Conservation (phyloP, 192 early-diverging fungal genomes). For the Coemansia reversa region DNA sequence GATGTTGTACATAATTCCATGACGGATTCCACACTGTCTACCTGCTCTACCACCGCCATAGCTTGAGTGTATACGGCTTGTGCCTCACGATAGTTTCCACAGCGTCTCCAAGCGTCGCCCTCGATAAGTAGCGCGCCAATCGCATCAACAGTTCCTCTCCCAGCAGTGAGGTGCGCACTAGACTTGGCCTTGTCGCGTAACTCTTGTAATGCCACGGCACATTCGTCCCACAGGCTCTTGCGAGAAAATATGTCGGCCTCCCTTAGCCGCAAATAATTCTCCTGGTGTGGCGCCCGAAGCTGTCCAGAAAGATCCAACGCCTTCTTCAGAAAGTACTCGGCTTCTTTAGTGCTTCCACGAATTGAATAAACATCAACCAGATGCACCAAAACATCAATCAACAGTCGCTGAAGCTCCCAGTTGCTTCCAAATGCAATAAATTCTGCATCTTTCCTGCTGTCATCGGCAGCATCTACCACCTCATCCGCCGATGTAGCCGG, state of each 20-base stretch:
- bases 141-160: slow-evolving; percentile 1
- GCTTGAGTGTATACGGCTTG: slow-evolving; percentile 21
- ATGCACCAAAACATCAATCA: slow-evolving; percentile 33
- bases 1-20: background rate
- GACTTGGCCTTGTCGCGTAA: slow-evolving; percentile 1
- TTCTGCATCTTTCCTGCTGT: slow-evolving; percentile 17
- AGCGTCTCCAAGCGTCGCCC: slow-evolving; percentile 40
- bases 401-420: slow-evolving; percentile 47
- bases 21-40: background rate
- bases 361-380: slow-evolving; percentile 35
- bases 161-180: background rate
- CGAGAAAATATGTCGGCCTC: slow-evolving; percentile 40
- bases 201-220: slow-evolving; percentile 9
- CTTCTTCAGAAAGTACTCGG: slow-evolving; percentile 42
- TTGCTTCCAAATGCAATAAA: slow-evolving; percentile 33
- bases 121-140: slow-evolving; percentile 25
- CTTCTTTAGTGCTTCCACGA: slow-evolving; percentile 46
- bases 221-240: slow-evolving; percentile 32
- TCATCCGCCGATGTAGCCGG: background rate
- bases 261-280: slow-evolving; percentile 12
- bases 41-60: background rate
- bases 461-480: background rate
- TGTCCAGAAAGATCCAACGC: slow-evolving; percentile 22
- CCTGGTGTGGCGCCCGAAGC: slow-evolving; percentile 25
- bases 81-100: slow-evolving; percentile 12